Percentiles rank a stretch among this genome's conserved stretches.
Evolutionary conservation across 2,329 filamentous ascomycete genomes (phyloP).

Genomic region (Apiospora kogelbergensis): DNA sequence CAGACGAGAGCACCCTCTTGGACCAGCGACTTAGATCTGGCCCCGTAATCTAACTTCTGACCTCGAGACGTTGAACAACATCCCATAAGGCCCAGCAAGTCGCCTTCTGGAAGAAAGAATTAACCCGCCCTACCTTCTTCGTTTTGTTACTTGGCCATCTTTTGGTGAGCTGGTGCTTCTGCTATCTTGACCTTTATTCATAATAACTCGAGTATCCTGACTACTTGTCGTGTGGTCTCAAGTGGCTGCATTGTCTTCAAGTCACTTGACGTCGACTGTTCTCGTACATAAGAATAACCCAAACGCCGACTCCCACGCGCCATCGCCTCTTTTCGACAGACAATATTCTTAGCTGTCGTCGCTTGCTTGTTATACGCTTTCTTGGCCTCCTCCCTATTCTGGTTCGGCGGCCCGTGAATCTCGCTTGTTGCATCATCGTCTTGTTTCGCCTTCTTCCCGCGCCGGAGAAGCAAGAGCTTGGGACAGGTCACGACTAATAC

Average conservation of each 20-base stretch:
- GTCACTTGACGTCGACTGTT: background rate
- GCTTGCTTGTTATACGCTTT: background rate
- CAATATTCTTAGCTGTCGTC: background rate
- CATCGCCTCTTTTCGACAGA: background rate
- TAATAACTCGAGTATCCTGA: conserved; percentile 1
- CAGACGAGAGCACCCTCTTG: conserved; percentile 8
- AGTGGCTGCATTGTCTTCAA: conserved; percentile 6
- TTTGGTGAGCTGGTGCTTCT: background rate
- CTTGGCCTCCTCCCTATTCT: background rate
- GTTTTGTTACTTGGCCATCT: background rate
- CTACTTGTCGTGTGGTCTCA: background rate
- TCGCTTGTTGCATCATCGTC: background rate
- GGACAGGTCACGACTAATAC: background rate
- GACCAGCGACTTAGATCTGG: conserved; percentile 1
- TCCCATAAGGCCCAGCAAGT: conserved; percentile 2
- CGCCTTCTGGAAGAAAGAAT: conserved; percentile 7
- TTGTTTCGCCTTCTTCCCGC: conserved; percentile 1
- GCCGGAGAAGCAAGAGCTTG: conserved; percentile 9
- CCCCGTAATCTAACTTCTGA: conserved; percentile 8
- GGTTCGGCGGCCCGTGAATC: background rate
- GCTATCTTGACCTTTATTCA: background rate
- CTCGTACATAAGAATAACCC: conserved; percentile 2
- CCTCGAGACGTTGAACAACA: conserved; percentile 9
- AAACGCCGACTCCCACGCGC: background rate
- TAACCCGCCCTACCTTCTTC: conserved; percentile 7